These are phyloP conservation scores for Pseudogymnoascus verrucosus DNA, from an alignment of 2,329 filamentous ascomycete genomes.

Conservation along the genomic window DNA sequence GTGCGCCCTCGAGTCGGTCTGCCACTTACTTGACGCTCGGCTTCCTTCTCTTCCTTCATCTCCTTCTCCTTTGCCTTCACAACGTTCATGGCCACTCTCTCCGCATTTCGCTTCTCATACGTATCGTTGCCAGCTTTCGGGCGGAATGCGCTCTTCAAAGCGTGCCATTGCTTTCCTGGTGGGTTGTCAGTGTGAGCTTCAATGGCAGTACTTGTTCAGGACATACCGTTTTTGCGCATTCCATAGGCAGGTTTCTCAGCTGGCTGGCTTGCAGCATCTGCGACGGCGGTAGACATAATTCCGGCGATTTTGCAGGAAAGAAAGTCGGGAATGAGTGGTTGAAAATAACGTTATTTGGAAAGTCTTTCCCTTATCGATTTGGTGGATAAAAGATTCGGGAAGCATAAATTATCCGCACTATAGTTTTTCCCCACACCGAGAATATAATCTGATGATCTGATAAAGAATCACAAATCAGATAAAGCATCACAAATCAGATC, in stretches of 20 bases:
- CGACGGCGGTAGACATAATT: neutral
- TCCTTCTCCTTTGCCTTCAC: slow-evolving; percentile 91
- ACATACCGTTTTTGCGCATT: slow-evolving; percentile 75
- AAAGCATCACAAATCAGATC: neutral
- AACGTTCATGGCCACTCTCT: slow-evolving; percentile 61
- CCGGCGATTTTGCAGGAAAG: neutral
- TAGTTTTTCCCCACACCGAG: neutral
- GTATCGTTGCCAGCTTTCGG: slow-evolving; percentile 69
- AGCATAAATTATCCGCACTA: slow-evolving; percentile 8
- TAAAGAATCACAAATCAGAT: neutral
- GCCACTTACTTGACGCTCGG: slow-evolving; percentile 64
- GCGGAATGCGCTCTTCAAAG: slow-evolving; percentile 74
- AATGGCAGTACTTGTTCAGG: neutral
- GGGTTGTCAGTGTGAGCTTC: neutral
- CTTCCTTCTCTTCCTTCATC: slow-evolving; percentile 91
- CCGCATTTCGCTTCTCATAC: slow-evolving; percentile 67
- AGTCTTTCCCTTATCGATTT: slow-evolving; percentile 6
- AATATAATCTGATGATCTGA: slow-evolving; percentile 9
- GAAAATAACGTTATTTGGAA: slow-evolving; percentile 4
- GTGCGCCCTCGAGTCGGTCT: neutral
- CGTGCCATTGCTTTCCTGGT: slow-evolving; percentile 91
- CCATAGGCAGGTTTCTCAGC: slow-evolving; percentile 31
- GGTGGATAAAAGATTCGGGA: slow-evolving; percentile 9
- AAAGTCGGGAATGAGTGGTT: neutral
- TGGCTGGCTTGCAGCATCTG: neutral